Evolutionary conservation across 2,329 filamentous ascomycete species (phyloP), one percentile per base, ranked within the genome.

Genomic region (Aspergillus transmontanensis): DNA sequence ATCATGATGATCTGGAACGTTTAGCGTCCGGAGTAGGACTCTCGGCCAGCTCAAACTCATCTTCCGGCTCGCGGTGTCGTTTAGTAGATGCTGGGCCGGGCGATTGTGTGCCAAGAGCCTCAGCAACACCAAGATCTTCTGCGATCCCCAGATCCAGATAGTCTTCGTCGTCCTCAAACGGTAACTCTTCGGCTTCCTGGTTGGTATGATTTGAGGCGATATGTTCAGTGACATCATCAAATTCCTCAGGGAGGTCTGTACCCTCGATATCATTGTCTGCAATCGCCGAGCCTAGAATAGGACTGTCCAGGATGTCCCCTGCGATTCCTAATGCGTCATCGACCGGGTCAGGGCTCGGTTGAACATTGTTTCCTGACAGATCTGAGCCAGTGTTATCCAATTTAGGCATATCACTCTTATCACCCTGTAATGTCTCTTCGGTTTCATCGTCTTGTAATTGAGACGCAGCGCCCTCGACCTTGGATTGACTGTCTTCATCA

Each of bases 1-100:
- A 67, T 75, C 67, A 75, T 75, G 77, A 80, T 69, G 80, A 80
- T 62, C 84, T 84, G 72, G 80, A 81, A 70, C 85, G 85, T 78
- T 86, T 87, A 75, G 78, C 72, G 72, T 84, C 84, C 78, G 69
- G 62, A 45, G 66, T 63, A 16, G 65, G 64, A 34, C 59, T 67
- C 67, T 69, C 70, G 41, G 61, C 69, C 61, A 71, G 59, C 59
- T 69, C 75, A 63, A 72, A 68, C 50, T 77, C 76, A 45, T 78
- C 76, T 59, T 78, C 76, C 26, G 69, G 67, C 34, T 75, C 75
- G 53, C 76, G 76, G n/a, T 72, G 66, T 28, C 76, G 75, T 66
- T 79, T 79, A 59, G 68, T 65, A 57, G 73, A 69, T 41, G 64
- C 66, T 30, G 64, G 72, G 28, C 68, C 71, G 55, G 61, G 66